Base-by-base conservation (phyloP, 2,329 filamentous ascomycete genomes). In the Scolecobasidium constrictum region DNA sequence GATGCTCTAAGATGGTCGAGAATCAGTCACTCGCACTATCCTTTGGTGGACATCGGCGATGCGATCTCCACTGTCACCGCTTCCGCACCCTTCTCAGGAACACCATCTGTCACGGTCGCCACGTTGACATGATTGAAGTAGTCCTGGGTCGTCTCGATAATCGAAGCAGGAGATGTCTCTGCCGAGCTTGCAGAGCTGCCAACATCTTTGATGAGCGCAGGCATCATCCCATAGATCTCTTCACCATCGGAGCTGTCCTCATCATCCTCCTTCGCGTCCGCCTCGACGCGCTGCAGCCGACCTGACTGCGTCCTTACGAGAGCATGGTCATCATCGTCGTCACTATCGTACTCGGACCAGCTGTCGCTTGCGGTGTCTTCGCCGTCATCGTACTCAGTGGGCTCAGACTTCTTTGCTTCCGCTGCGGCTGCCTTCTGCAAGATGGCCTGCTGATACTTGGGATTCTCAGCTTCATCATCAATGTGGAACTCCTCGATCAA, bases 291-390 rank as follows among this genome's bases (percentile, higher is more conserved):
- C n/a, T n/a, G n/a, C n/a, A n/a, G n/a, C n/a, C 20, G 2, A 4
- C 39, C 16, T 4, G 39, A 42, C 13, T 21, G 13, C 19, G 33
- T 42, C 15, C 40, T 21, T 15, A 42, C 28, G 23, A 42, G 39
- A n/a, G 40, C 31, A 15, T 36, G 18, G 22, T 37, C 31, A 13
- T 42, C 40, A n/a, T 42, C 40, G 33, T 42, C 40, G 12, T 28
- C 35, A 22, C 36, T 16, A 11, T 42, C 31, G 16, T 21, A 42
- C 19, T 42, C 40, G 17, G 19, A 34, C 40, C 40, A 42, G 19
- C 16, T 33, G 36, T 42, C 40, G 33, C 18, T 20, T 4, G 18
- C 20, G 9, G 40, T n/a, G 19, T 37, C 40, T 9, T 38, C 12
- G 5, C 21, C 19, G 9, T 38, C 19, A 7, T 11, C 34, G 7